These are phyloP conservation scores for Phialophora chinensis DNA, from an alignment of 2,329 filamentous ascomycete genomes.

Conservation along the genomic window DNA sequence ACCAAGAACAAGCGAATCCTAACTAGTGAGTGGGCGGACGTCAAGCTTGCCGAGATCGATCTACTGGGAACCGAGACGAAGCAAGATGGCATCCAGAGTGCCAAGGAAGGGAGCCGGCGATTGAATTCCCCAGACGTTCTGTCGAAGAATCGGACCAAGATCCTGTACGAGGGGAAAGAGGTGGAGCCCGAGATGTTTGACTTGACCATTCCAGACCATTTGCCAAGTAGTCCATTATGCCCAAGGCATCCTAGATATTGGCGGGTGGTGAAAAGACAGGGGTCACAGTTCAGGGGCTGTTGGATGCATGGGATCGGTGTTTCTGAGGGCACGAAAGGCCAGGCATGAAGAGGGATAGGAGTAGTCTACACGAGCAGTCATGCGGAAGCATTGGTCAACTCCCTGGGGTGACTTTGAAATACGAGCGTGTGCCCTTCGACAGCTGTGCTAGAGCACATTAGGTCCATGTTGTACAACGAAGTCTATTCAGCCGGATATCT, in stretches of 20 bases:
- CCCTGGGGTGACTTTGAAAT: not conserved
- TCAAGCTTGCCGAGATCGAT: constrained; percentile 37
- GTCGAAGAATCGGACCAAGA: constrained; percentile 7
- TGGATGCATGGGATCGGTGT: constrained; percentile 40
- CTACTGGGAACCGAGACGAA: constrained; percentile 15
- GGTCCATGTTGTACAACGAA: not conserved
- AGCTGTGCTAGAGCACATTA: not conserved
- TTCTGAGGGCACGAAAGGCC: constrained; percentile 17
- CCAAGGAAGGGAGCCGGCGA: constrained; percentile 26
- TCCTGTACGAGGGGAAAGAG: constrained; percentile 12
- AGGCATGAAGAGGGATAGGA: not conserved
- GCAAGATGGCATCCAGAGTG: constrained; percentile 12
- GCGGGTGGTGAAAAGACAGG: constrained; percentile 37
- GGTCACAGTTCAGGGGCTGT: constrained; percentile 38
- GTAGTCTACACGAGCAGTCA: not conserved
- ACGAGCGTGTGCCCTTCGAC: not conserved
- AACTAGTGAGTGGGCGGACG: constrained; percentile 37
- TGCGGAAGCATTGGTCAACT: not conserved
- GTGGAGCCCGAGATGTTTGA: constrained; percentile 27
- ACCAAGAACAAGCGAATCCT: constrained; percentile 23
- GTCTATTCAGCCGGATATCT: not conserved
- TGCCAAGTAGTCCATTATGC: constrained; percentile 40
- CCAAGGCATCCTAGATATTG: constrained; percentile 38
- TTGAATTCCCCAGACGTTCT: constrained; percentile 24
- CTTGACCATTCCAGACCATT: constrained; percentile 39